Evolutionary conservation across 768 basidiomycete genomes (phyloP), one percentile per base, ranked within the genome.

Genomic region (Auricularia heimuer): DNA sequence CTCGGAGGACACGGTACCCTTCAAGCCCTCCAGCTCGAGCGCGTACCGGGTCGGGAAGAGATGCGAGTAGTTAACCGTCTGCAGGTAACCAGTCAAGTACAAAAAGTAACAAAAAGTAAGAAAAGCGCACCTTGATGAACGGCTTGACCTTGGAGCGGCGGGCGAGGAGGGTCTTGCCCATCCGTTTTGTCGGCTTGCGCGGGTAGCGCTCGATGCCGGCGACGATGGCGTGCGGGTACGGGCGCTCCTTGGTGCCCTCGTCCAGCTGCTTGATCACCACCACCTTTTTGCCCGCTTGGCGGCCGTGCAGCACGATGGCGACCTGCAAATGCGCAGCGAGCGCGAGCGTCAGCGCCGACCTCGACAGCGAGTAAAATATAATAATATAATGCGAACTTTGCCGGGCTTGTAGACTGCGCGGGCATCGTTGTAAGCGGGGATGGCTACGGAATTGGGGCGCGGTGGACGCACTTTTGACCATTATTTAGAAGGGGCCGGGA

Each of bases 1-100:
- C 65, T 98, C 96, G 61, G 82, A 74, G 33, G 84, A 79, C 63
- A 97, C 88, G 61, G 84, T 78, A 64, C 91, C 91, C 83, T 98
- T 99, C 73, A 99, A 80, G 63, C 86, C 84, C 78, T 99, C 97
- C 74, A 98, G 83, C 76, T 99, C 97, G 72, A 99, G 85, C 68
- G 92, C 90, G 79, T 98, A 99, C 77, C 97, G 96, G 67, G 97
- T 98, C 54, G 97, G 97, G 88, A 98, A 96, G 68, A 99, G 83
- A 80, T 99, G 97, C 65, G 94, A 92, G 83, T 98, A 98, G 86
- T 99, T 99, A 78, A 98, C 78, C 65, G 88, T 82, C 94, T 96
- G 62, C 3, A 18, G 3, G n/a, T 33, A 56, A 18, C 54, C 11
- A 29, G 34, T 44, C 45, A 21, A 67, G 34, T 45, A 45, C 61